Conservation (phyloP, 345 rosid species). For the Boechera divaricarpa region DNA sequence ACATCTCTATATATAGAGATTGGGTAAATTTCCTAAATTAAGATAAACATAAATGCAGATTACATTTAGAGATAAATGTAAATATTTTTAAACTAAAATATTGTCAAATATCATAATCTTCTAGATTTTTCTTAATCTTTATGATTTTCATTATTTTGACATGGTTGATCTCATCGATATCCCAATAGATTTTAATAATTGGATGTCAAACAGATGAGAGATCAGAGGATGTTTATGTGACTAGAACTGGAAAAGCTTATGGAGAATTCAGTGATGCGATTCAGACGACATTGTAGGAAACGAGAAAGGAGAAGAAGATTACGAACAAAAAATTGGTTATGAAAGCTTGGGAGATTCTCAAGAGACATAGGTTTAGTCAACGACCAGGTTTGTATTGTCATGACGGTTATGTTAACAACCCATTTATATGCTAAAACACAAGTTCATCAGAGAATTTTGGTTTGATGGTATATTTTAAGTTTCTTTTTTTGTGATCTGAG, state of each 20-base stretch:
- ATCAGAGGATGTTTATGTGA: slow-evolving; percentile 39
- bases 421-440: slow-evolving; percentile 52
- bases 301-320: slow-evolving; percentile 14
- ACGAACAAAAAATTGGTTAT: slow-evolving; percentile 39
- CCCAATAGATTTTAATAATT: slow-evolving; percentile 20
- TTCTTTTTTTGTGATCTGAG: not conserved
- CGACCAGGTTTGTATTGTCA: slow-evolving; percentile 63
- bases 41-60: too few relatives aligned
- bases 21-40: too few relatives aligned
- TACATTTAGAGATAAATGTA: too few relatives aligned
- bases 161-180: too few relatives aligned
- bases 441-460: not conserved
- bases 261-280: slow-evolving; percentile 44
- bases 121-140: too few relatives aligned
- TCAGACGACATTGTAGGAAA: slow-evolving; percentile 41
- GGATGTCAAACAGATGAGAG: slow-evolving; percentile 45
- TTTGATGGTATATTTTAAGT: not conserved
- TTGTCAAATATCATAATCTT: too few relatives aligned
- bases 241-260: slow-evolving; percentile 35
- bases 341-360: slow-evolving; percentile 52
- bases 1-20: too few relatives aligned
- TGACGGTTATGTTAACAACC: slow-evolving; percentile 45
- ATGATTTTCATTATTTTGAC: too few relatives aligned
- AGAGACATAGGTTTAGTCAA: slow-evolving; percentile 53
- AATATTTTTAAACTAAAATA: too few relatives aligned